Evolutionary conservation across 2,329 filamentous ascomycete genomes (phyloP), one percentile per base, ranked within the genome.

Genomic region (Claviceps paspali): DNA sequence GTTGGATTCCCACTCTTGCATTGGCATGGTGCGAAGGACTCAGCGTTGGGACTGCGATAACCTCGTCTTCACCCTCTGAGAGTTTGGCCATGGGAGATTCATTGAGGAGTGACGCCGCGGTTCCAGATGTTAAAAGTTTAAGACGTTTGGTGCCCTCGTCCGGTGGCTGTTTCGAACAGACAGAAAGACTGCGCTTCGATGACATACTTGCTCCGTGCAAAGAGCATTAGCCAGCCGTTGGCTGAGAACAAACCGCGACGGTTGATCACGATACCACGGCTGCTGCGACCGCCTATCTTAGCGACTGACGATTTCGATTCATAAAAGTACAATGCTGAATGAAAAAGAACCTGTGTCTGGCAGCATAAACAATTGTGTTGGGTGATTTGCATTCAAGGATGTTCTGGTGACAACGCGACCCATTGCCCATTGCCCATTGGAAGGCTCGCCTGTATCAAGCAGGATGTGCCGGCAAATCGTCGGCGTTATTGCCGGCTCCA

Each of bases 1-100:
- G 66, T 32, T 65, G 63, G 19, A 79, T 56, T 2, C 65, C 51
- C 14, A 41, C 40, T 38, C 57, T 49, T 6, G 55, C 56, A 41
- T 56, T 50, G 22, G 49, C 49, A 38, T 56, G 55, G 23, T 50
- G 47, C 4, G 56, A 57, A 11, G 52, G 50, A 3, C 45, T 39
- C 35, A 42, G 39, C 9, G 48, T 50, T 34, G 47, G 42, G 26
- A 43, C 31, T 3, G 47, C 46, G 10, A n/a, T 31, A 18, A 38
- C 23, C 7, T 41, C 48, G 22, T 43, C 47, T 38, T 50, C 38
- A 19, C 18, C 6, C 11, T 33, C 29, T 10, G 21, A 19, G 5
- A 29, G 2, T 11, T 19, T 12, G 4, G 21, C 22, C 5, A 11
- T 29, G 18, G 19, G 23, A 3, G 15, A 7, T 3, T 19, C 18